Base-by-base conservation (phyloP, 805 yeast genomes). In the Wickerhamiella australiensis region DNA sequence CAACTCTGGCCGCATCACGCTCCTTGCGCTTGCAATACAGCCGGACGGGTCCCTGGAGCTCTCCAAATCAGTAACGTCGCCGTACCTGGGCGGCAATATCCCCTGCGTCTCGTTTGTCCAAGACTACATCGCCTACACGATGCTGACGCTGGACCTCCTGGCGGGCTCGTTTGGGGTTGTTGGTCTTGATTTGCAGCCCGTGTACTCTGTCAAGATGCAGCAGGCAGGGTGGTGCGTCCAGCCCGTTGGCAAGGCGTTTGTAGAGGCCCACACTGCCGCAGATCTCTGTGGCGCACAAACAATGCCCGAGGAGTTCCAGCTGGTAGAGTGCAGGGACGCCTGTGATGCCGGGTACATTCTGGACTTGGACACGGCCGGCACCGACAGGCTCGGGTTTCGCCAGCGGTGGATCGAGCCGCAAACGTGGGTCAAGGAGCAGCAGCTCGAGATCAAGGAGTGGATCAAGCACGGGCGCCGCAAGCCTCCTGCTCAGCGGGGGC, bases 221-320 rank as follows among this genome's bases (percentile, higher is more conserved):
- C 49, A 46, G 36, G 25, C 37, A n/a, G 49, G 49, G 15, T 46
- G 49, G 49, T 27, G 36, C 37, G 29, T 46, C 7, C 41, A 26
- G 29, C 35, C 37, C 2, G 5, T 46, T 3, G 9, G 23, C 15
- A 36, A 25, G 15, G 35, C 15, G 12, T 23, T 26, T 20, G 2
- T 36, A 33, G n/a, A 15, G 13, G 49, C 37, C 12, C 20, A 29
- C 5, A 37, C 8, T 17, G 35, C 36, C 2, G 11, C 20, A n/a
- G 43, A 36, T 17, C 20, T 46, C 21, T 46, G 49, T 20, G 49
- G 49, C n/a, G 25, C 26, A 18, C 26, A 33, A 21, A 5, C 22
- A 6, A 11, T 13, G 27, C 31, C 31, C 13, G 22, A 5, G 22
- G 46, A 31, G 18, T 17, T 31, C 36, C 33, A 25, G 11, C 26